These are phyloP conservation scores for Tulasnella sp. DNA, from an alignment of 768 basidiomycete species.

Conservation along the genomic window DNA sequence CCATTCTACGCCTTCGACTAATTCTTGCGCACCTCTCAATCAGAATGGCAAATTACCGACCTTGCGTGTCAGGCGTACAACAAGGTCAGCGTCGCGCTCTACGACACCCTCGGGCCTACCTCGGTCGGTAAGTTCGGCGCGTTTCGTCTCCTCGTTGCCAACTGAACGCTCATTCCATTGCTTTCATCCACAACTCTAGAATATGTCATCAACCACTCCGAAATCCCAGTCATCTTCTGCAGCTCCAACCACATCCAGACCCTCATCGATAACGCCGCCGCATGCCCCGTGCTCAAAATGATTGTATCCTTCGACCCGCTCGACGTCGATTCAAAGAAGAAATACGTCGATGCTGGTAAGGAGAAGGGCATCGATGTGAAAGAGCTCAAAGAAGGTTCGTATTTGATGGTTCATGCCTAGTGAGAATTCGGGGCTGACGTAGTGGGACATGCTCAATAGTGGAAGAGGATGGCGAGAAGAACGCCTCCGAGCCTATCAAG, in stretches of 20 bases:
- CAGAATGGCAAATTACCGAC: constrained; percentile 93
- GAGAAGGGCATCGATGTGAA: constrained; percentile 54
- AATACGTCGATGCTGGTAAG: constrained; percentile 63
- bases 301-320: constrained; percentile 70
- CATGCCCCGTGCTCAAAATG: constrained; percentile 57
- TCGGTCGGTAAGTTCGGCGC: constrained; percentile 59
- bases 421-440: neutral
- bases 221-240: constrained; percentile 69
- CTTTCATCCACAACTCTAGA: constrained; percentile 9
- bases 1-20: neutral
- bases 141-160: neutral
- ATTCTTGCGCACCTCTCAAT: neutral
- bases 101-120: constrained; percentile 88
- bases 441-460: constrained; percentile 42
- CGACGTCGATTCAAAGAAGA: constrained; percentile 41
- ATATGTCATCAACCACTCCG: constrained; percentile 72
- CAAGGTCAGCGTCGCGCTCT: constrained; percentile 79
- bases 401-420: neutral
- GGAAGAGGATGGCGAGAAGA: constrained; percentile 62
- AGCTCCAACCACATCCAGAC: constrained; percentile 65
- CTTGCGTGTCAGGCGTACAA: constrained; percentile 71
- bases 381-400: constrained; percentile 60
- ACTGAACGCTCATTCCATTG: neutral
- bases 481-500: constrained; percentile 40
- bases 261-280: constrained; percentile 60